phyloP scores from a whole-genome alignment of 805 yeast genomes.

The Metschnikowia cubensis region DNA sequence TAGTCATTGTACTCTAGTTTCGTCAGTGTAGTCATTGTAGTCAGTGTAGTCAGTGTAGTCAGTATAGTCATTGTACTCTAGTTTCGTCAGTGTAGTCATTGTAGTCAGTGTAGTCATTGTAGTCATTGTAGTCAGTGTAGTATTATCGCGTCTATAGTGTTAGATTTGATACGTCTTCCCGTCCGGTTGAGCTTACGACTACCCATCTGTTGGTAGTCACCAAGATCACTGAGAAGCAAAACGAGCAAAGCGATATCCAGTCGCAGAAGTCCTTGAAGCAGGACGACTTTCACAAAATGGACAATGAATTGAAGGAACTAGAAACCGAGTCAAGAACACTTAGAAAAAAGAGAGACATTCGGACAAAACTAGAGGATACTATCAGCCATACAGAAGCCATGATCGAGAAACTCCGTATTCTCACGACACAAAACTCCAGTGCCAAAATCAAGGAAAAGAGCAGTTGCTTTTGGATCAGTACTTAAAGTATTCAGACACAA shows the following conservation, averaged over 20 bases:
- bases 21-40: no score
- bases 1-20: no score
- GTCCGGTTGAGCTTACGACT: no score
- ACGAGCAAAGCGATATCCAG: slow-evolving; percentile 6
- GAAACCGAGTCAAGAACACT: slow-evolving; percentile 22
- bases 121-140: no score
- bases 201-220: no score
- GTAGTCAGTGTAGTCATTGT: no score
- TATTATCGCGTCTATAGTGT: no score
- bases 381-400: slow-evolving; percentile 10
- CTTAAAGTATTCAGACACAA: slow-evolving; percentile 15
- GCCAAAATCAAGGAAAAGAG: slow-evolving; percentile 33
- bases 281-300: slow-evolving; percentile 5
- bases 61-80: no score
- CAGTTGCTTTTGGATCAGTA: slow-evolving; percentile 21
- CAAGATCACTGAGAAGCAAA: slow-evolving; percentile 14
- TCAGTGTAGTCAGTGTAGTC: no score
- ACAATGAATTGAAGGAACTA: slow-evolving; percentile 10
- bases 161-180: no score
- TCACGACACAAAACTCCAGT: slow-evolving; percentile 38
- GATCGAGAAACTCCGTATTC: slow-evolving; percentile 11
- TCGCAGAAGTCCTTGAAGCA: slow-evolving; percentile 1
- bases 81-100: no score
- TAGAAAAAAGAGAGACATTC: slow-evolving; percentile 26
- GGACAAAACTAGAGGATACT: slow-evolving; percentile 26